Percentiles rank a stretch among this genome's conserved stretches.
Conservation (phyloP, 345 rosid genomes). For the Raphanus raphanistrum region DNA sequence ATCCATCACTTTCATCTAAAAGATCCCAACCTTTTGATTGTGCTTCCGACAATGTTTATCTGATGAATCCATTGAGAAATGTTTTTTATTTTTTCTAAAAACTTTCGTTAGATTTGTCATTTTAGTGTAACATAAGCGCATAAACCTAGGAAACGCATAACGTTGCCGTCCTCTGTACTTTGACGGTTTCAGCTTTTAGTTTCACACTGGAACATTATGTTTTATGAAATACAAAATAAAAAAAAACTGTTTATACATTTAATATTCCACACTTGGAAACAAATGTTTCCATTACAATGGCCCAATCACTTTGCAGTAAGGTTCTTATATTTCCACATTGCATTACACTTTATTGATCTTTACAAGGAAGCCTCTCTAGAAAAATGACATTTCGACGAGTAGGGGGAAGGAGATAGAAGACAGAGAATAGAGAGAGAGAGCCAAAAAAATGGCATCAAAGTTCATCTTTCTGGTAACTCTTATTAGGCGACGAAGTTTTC, state of each 20-base stretch:
- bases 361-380: slow-evolving; percentile 31
- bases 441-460: slow-evolving; percentile 38
- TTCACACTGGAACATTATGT: neutral
- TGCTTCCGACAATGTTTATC: slow-evolving; percentile 3
- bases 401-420: neutral
- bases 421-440: slow-evolving; percentile 9
- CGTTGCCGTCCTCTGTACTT: neutral
- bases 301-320: neutral
- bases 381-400: slow-evolving; percentile 19
- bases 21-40: slow-evolving; percentile 15
- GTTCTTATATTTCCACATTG: slow-evolving; percentile 14
- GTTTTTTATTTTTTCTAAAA: neutral
- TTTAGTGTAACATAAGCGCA: slow-evolving; percentile 5
- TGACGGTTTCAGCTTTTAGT: slow-evolving; percentile 24
- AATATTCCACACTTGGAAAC: neutral
- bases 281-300: neutral
- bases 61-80: slow-evolving; percentile 14
- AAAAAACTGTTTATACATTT: slow-evolving; percentile 18
- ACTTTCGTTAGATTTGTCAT: neutral
- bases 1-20: slow-evolving; percentile 34
- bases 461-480: slow-evolving; percentile 53
- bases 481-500: slow-evolving; percentile 30
- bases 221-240: neutral
- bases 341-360: slow-evolving; percentile 30
- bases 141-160: slow-evolving; percentile 14